phyloP scores from a whole-genome alignment of 495 filamentous ascomycete species.

The Xylaria bambusicola region DNA sequence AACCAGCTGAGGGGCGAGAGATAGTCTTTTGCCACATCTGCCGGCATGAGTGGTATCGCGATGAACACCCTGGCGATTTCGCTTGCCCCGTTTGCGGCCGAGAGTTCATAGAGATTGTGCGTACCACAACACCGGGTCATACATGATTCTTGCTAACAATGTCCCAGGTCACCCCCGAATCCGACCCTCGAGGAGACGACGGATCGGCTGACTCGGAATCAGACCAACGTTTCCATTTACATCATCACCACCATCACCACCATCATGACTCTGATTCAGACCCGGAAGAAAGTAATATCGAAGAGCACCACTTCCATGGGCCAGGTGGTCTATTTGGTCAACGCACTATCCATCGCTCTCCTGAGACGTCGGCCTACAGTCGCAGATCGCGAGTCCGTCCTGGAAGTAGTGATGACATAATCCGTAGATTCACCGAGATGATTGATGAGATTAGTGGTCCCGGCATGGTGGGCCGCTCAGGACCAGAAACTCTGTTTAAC shows the following conservation, averaged over 20 bases:
- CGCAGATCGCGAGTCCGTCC: slow-evolving; percentile 23
- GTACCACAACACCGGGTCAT: slow-evolving; percentile 27
- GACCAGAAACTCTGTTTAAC: slow-evolving; percentile 29
- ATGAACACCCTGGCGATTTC: slow-evolving; percentile 58
- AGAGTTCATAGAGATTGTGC: slow-evolving; percentile 84
- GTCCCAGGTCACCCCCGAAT: slow-evolving; percentile 38
- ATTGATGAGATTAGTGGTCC: slow-evolving; percentile 27
- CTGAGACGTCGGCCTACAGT: slow-evolving; percentile 24
- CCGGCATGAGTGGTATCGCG: slow-evolving; percentile 73
- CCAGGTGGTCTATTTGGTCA: slow-evolving; percentile 48
- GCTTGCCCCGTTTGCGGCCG: slow-evolving; percentile 74
- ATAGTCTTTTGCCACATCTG: slow-evolving; percentile 83
- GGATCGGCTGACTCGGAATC: slow-evolving; percentile 40
- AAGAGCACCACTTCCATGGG: slow-evolving; percentile 47
- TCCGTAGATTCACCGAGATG: slow-evolving; percentile 47
- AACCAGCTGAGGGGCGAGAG: slow-evolving; percentile 55
- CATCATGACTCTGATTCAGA: slow-evolving; percentile 46
- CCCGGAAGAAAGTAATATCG: slow-evolving; percentile 50
- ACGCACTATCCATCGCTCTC: slow-evolving; percentile 26
- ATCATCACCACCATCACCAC: slow-evolving; percentile 40
- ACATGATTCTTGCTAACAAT: slow-evolving; percentile 9
- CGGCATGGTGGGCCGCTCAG: slow-evolving; percentile 26
- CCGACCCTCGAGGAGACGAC: slow-evolving; percentile 40
- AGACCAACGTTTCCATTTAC: slow-evolving; percentile 31
- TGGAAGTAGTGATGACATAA: slow-evolving; percentile 37